Evolutionary conservation across 192 early-diverging fungal genomes (phyloP), one percentile per base, ranked within the genome.

Genomic region (Coemansia sp.): DNA sequence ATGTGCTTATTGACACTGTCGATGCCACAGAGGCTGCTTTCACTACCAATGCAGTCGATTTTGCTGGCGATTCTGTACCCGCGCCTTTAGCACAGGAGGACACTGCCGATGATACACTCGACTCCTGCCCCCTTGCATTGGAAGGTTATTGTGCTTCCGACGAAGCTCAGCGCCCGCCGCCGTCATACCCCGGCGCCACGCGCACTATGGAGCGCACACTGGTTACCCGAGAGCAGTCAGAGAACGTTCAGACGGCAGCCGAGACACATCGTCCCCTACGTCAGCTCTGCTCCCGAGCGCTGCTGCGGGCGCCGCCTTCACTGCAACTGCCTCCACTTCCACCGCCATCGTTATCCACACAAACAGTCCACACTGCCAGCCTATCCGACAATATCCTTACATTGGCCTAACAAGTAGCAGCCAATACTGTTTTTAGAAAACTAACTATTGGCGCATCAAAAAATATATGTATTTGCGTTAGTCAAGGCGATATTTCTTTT

Each of bases 1-100:
- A 70, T 49, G 77, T 79, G 44, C 54, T 79, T 25, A 58, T 79
- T 14, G 77, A 79, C 28, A 74, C 65, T 0, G 55, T 34, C 4
- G 24, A 32, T 23, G 18, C 34, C 31, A n/a, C 26, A 2, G 56
- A 19, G 2, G 32, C 56, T n/a, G 30, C 28, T 5, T 0, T 7
- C 10, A 16, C 23, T n/a, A 25, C 25, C 38, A 14, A 16, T 44
- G 16, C 38, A 9, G 38, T 14, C 3, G 12, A 14, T 44, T 44
- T 6, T 30, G 6, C 28, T 30, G 6, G 28, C 6, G 28, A 2
- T 6, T 30, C 28, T 30, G 28, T 2, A 2, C 6, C 38, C 38
- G 3, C 38, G 38, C 38, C 38, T 16, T 16, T 16, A 44, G 14
- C 16, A 16, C 38, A 44, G 38, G 38, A 44, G 14, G 38, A 44